Evolutionary conservation across 129 eudicot genomes (phyloP).

Genomic region (Glebionis coronaria): DNA sequence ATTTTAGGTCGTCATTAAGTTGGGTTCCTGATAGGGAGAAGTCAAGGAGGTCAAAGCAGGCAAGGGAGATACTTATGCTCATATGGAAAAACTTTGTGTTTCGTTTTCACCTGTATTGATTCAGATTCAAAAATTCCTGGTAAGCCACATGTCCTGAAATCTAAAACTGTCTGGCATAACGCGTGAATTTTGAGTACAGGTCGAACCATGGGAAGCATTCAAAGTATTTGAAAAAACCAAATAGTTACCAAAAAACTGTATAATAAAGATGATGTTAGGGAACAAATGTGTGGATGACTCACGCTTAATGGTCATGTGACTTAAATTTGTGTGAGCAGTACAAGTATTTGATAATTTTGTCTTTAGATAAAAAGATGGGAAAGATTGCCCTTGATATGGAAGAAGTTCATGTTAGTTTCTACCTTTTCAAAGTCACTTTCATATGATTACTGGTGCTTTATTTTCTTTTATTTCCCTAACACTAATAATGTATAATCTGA

Average conservation of each 20-base stretch:
- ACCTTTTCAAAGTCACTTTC: too few relatives aligned
- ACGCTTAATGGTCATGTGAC: conserved; percentile 30
- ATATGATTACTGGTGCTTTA: too few relatives aligned
- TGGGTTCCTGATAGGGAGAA: conserved; percentile 91
- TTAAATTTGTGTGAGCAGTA: conserved; percentile 10
- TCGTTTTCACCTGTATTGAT: conserved; percentile 66
- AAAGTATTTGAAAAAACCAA: too few relatives aligned
- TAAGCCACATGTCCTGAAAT: conserved; percentile 17
- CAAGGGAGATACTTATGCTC: conserved; percentile 57
- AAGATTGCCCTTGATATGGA: conserved; percentile 64
- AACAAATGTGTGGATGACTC: conserved; percentile 45
- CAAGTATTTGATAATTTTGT: conserved; percentile 46
- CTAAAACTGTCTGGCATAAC: too few relatives aligned
- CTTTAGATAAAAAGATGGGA: conserved; percentile 71
- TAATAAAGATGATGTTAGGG: too few relatives aligned
- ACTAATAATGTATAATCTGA: too few relatives aligned
- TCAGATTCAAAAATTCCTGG: conserved; percentile 92
- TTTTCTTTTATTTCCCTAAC: too few relatives aligned
- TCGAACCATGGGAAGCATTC: too few relatives aligned
- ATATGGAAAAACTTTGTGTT: conserved; percentile 69
- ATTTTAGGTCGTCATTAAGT: too few relatives aligned
- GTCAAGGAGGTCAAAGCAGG: conserved; percentile 63
- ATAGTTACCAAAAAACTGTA: too few relatives aligned
- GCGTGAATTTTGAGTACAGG: too few relatives aligned
- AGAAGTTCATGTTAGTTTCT: conserved; percentile 62